phyloP scores from a whole-genome alignment of 2,329 filamentous ascomycete species.

The Trichophyton simii region DNA sequence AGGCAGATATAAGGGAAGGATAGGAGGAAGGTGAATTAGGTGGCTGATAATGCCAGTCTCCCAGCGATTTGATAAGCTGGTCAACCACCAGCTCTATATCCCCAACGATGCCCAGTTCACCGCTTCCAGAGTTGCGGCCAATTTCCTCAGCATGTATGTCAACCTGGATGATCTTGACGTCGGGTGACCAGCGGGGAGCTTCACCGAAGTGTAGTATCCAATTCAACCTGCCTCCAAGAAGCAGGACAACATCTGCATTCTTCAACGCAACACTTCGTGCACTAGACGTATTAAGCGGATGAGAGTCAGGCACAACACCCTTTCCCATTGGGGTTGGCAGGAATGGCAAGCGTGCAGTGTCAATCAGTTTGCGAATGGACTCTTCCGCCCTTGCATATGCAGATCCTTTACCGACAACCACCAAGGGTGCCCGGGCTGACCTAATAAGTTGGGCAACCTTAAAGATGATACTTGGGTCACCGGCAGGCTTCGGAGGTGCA shows the following conservation, averaged over 20 bases:
- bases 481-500: slow-evolving; percentile 32
- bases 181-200: slow-evolving; percentile 39
- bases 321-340: slow-evolving; percentile 49
- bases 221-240: slow-evolving; percentile 44
- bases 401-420: slow-evolving; percentile 45
- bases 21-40: slow-evolving; percentile 23
- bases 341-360: slow-evolving; percentile 41
- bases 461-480: slow-evolving; percentile 33
- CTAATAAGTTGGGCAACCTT: slow-evolving; percentile 36
- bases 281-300: slow-evolving; percentile 41
- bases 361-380: slow-evolving; percentile 34
- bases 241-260: slow-evolving; percentile 42
- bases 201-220: slow-evolving; percentile 49
- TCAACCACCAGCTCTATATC: slow-evolving; percentile 40
- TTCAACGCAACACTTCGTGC: slow-evolving; percentile 43
- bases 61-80: slow-evolving; percentile 34
- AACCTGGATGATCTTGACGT: slow-evolving; percentile 44
- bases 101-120: slow-evolving; percentile 39
- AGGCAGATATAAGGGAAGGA: slow-evolving; percentile 22
- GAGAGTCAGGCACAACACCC: slow-evolving; percentile 43
- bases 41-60: slow-evolving; percentile 34
- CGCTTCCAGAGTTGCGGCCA: slow-evolving; percentile 39
- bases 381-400: slow-evolving; percentile 42
- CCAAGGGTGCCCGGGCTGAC: slow-evolving; percentile 38
- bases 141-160: slow-evolving; percentile 44